phyloP scores from a whole-genome alignment of 805 yeast species.

The Ogataea pignaliae region DNA sequence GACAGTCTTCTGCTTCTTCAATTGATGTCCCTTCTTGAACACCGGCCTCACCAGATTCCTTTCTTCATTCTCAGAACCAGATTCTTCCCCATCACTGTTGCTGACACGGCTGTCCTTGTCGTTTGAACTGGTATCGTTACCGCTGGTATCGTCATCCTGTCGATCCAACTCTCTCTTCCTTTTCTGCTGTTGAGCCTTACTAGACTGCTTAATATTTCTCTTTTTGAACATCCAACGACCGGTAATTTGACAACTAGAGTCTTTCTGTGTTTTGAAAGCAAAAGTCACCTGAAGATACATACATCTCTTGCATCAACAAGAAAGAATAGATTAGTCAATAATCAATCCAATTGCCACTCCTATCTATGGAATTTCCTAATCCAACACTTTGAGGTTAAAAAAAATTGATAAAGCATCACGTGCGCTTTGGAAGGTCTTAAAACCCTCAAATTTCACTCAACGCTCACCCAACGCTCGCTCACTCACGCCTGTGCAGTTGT shows the following conservation, averaged over 20 bases:
- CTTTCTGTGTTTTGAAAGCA: too few relatives aligned
- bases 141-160: conserved; percentile 1
- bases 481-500: too few relatives aligned
- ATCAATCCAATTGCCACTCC: background rate
- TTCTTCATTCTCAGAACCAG: background rate
- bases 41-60: background rate
- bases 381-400: background rate
- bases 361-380: conserved; percentile 14
- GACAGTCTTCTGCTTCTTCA: background rate
- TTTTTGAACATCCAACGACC: conserved; percentile 35
- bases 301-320: too few relatives aligned
- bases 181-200: conserved; percentile 4
- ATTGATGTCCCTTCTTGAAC: background rate
- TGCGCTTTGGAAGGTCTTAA: too few relatives aligned
- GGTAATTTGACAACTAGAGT: too few relatives aligned
- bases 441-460: too few relatives aligned
- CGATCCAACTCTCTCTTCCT: conserved; percentile 1
- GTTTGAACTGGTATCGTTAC: background rate
- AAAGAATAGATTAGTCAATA: too few relatives aligned
- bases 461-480: too few relatives aligned
- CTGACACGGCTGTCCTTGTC: too few relatives aligned
- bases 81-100: background rate
- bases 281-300: too few relatives aligned
- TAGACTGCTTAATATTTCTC: conserved; percentile 21
- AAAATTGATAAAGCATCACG: too few relatives aligned